Conservation (phyloP, 1,284 basidiomycete genomes). For the Naganishia albida region DNA sequence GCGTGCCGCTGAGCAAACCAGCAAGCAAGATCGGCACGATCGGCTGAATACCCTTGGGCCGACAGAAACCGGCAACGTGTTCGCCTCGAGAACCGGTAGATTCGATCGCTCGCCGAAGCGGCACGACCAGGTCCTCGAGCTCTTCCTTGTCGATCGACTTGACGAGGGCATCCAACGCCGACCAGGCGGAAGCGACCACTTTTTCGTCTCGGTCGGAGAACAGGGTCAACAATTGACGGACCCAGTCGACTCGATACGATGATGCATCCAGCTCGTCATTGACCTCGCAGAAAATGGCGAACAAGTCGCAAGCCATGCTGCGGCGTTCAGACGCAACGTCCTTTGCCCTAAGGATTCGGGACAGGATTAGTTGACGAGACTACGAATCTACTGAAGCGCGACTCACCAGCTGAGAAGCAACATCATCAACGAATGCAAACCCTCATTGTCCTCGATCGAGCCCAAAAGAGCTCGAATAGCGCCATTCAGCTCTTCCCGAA, state of each 20-base stretch:
- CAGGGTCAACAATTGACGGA: constrained; percentile 84
- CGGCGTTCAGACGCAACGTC: constrained; percentile 69
- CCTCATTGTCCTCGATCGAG: constrained; percentile 80
- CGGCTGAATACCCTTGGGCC: constrained; percentile 86
- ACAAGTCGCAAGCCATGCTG: constrained; percentile 73
- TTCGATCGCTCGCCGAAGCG: constrained; percentile 86
- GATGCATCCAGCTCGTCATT: constrained; percentile 72
- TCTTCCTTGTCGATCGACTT: constrained; percentile 92
- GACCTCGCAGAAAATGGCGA: constrained; percentile 77
- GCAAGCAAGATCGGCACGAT: constrained; percentile 87
- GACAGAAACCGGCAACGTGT: constrained; percentile 80
- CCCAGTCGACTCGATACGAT: constrained; percentile 88
- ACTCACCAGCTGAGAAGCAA: constrained; percentile 82
- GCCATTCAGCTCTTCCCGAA: constrained; percentile 70
- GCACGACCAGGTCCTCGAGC: constrained; percentile 81
- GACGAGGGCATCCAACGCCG: constrained; percentile 81
- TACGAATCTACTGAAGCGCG: not conserved
- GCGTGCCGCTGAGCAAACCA: constrained; percentile 61
- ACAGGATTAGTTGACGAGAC: no score
- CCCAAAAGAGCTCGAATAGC: constrained; percentile 71
- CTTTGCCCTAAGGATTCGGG: constrained; percentile 65
- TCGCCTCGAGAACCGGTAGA: constrained; percentile 75
- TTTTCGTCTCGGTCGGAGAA: constrained; percentile 74
- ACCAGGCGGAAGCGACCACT: constrained; percentile 82
- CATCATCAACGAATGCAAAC: constrained; percentile 84